Evolutionary conservation across 2,329 filamentous ascomycete species (phyloP), one percentile per base, ranked within the genome.

Genomic region (Nectriaceae sp.): DNA sequence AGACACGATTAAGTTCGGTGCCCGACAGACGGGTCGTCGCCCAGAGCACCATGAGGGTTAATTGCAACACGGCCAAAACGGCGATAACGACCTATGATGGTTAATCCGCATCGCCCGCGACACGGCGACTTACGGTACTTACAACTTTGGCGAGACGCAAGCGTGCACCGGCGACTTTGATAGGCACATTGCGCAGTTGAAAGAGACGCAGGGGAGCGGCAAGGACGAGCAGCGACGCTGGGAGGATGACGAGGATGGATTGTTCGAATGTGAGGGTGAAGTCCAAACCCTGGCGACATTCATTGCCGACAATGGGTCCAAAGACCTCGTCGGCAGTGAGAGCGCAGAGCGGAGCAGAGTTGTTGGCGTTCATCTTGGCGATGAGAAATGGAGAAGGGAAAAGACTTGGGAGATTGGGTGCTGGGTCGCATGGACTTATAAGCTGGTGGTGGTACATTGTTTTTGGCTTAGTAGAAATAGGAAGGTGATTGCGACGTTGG

Each of bases 211-310:
- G 22, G 0, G 68, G 69, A 1, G 57, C 66, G 4, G 55, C 52
- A 8, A 70, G 20, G 4, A 72, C 42, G 8, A 71, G 54, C 29
- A 67, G 33, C 13, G 55, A 56, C 8, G 65, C 63, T 2, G 68
- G 70, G 2, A 58, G 51, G 8, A 68, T 59, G 29, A 64, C 56
- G 33, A 72, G 62, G 40, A 71, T 55, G 22, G 62, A 65, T 20
- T 71, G 66, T 50, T 72, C 67, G 40, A 82, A 69, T n/a, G 75
- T 70, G 13, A 82, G 62, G 3, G 74, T 76, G 40, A 80, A 75
- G 59, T 83, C 79, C 46, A 76, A 75, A 15, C 72, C 62, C 33
- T 71, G 65, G 18, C 73, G 70, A 16, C 73, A 71, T 37, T 53
- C 42, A 11, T 49, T 37, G 16, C 40, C 47, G 20, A 65, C 46